phyloP scores from a whole-genome alignment of 371 early-diverging fungal genomes.

The Enterocytospora artemiae region DNA sequence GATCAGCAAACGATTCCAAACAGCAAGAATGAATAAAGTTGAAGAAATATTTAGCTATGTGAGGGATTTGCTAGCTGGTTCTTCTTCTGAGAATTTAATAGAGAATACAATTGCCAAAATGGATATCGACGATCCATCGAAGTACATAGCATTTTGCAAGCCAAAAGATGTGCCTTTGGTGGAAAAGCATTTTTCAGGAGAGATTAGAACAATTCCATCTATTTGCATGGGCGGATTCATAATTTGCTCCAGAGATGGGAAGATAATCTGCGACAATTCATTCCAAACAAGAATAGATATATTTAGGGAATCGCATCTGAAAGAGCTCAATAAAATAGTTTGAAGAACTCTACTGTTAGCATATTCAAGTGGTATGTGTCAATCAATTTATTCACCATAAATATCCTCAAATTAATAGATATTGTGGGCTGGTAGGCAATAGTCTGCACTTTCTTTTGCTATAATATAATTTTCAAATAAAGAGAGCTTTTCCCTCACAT shows the following conservation, averaged over 20 bases:
- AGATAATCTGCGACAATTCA: slow-evolving; percentile 50
- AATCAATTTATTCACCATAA: no score
- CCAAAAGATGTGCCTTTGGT: slow-evolving; percentile 31
- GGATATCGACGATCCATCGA: background rate
- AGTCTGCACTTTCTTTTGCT: no score
- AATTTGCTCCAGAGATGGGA: slow-evolving; percentile 37
- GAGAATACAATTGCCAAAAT: slow-evolving; percentile 37
- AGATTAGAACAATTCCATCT: slow-evolving; percentile 26
- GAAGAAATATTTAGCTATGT: slow-evolving; percentile 28
- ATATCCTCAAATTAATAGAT: no score
- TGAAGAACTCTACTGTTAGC: no score
- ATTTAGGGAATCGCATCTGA: slow-evolving; percentile 10
- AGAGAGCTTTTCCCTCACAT: no score
- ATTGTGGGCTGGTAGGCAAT: no score
- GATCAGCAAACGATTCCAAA: slow-evolving; percentile 25
- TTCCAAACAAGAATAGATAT: slow-evolving; percentile 46
- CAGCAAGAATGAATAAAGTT: slow-evolving; percentile 40
- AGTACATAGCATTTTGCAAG: slow-evolving; percentile 19
- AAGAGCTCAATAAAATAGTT: no score
- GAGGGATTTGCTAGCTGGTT: background rate
- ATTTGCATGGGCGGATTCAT: slow-evolving; percentile 51
- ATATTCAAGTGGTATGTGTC: no score
- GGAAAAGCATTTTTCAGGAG: slow-evolving; percentile 5
- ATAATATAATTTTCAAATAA: no score
- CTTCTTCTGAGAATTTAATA: slow-evolving; percentile 20